phyloP scores from a whole-genome alignment of 768 basidiomycete genomes.

The Suillus subaureus region DNA sequence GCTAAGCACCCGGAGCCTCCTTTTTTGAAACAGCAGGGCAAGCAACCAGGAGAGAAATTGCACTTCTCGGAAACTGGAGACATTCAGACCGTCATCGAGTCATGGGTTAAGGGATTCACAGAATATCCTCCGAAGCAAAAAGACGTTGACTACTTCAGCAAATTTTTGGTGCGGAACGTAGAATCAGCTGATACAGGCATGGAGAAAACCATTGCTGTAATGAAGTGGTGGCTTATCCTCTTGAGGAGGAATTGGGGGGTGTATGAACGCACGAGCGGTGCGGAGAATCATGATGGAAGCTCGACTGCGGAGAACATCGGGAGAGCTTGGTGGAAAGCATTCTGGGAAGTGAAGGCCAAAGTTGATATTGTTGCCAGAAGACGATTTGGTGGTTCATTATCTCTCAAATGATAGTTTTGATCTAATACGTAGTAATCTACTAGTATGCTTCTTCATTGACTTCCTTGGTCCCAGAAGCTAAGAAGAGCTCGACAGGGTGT shows the following conservation, averaged over 20 bases:
- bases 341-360: constrained; percentile 63
- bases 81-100: constrained; percentile 68
- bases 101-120: constrained; percentile 72
- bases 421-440: background rate
- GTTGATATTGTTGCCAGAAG: constrained; percentile 67
- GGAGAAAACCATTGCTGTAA: constrained; percentile 66
- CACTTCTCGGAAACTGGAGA: constrained; percentile 68
- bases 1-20: constrained; percentile 55
- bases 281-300: constrained; percentile 31
- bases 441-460: background rate
- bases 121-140: constrained; percentile 65
- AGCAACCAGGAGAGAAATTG: constrained; percentile 53
- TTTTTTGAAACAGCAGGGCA: constrained; percentile 57
- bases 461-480: constrained; percentile 54
- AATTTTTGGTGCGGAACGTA: constrained; percentile 70
- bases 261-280: constrained; percentile 44
- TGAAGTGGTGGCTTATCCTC: constrained; percentile 84
- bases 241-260: constrained; percentile 64
- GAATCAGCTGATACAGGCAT: constrained; percentile 69
- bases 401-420: constrained; percentile 48
- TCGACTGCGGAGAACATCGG: constrained; percentile 49
- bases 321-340: constrained; percentile 81
- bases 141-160: constrained; percentile 77
- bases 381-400: constrained; percentile 74
- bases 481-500: constrained; percentile 48